Evolutionary conservation across 2,329 filamentous ascomycete genomes (phyloP).

Genomic region (Colletotrichum tabaci): DNA sequence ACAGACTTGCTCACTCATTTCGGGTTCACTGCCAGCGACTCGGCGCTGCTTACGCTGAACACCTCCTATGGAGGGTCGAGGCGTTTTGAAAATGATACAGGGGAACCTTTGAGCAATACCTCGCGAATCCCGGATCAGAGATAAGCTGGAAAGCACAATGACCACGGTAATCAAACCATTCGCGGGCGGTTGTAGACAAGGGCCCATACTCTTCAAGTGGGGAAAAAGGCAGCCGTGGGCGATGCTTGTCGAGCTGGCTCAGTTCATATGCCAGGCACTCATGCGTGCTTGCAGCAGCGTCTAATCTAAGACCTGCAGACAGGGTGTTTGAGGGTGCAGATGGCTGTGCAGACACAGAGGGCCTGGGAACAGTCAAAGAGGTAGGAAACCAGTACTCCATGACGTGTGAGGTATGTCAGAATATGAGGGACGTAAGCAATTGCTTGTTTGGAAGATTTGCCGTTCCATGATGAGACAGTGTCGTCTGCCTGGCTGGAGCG

Average conservation of each 20-base stretch:
- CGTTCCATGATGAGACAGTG: not conserved
- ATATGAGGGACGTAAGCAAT: not conserved
- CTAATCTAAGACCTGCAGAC: constrained; percentile 28
- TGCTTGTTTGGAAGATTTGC: not conserved
- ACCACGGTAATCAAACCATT: not conserved
- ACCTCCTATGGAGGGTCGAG: not conserved
- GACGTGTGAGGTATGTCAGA: constrained; percentile 5
- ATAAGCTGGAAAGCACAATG: not conserved
- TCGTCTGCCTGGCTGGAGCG: not conserved
- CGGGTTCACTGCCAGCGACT: not conserved
- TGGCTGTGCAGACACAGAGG: not conserved
- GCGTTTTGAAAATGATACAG: not conserved
- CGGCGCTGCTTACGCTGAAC: not conserved
- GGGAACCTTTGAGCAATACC: not conserved
- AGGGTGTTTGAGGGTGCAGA: not conserved
- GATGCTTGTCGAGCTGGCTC: not conserved
- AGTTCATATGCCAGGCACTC: constrained; percentile 26
- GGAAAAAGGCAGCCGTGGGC: not conserved
- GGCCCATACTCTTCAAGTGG: constrained; percentile 6
- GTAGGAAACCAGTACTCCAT: not conserved
- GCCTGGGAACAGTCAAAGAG: not conserved
- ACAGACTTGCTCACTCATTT: not conserved
- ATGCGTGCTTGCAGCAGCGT: constrained; percentile 18
- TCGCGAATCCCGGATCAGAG: not conserved
- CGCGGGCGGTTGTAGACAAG: constrained; percentile 7